These are phyloP conservation scores for Saccharomyces paradoxus DNA, from an alignment of 805 yeast genomes.

Conservation along the genomic window DNA sequence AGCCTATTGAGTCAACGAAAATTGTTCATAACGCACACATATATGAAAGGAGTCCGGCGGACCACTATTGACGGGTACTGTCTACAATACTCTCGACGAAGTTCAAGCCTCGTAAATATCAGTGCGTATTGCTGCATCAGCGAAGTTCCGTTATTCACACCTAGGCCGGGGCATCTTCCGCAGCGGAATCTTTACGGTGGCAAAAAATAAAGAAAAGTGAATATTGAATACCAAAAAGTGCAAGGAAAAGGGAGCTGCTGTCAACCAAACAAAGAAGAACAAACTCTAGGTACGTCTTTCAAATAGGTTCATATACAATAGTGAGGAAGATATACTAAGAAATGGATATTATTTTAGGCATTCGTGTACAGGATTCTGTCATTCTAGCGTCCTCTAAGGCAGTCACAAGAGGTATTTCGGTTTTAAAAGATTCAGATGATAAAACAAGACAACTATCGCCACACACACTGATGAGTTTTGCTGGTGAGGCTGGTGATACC, in stretches of 20 bases:
- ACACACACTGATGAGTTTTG: slow-evolving; percentile 75
- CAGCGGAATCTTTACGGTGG: neutral
- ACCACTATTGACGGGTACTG: too few species aligned
- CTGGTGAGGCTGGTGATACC: slow-evolving; percentile 96
- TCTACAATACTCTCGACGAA: neutral
- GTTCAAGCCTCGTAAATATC: neutral
- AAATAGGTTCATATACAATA: neutral
- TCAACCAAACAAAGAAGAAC: neutral
- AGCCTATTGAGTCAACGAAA: neutral
- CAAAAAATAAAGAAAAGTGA: neutral
- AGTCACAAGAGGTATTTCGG: slow-evolving; percentile 81
- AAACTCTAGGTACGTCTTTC: neutral
- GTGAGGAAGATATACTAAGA: neutral
- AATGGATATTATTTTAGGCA: slow-evolving; percentile 90
- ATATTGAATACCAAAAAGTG: neutral
- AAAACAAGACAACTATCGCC: slow-evolving; percentile 69
- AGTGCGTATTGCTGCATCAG: neutral
- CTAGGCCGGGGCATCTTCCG: neutral
- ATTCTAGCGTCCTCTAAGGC: slow-evolving; percentile 93
- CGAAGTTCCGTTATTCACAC: neutral
- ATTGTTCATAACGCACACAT: neutral
- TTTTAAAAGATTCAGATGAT: slow-evolving; percentile 69
- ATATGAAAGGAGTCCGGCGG: neutral
- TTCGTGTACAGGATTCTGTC: slow-evolving; percentile 71
- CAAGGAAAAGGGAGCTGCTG: neutral